Base-by-base conservation (phyloP, 306 rosid genomes). In the Sicyos edulis region DNA sequence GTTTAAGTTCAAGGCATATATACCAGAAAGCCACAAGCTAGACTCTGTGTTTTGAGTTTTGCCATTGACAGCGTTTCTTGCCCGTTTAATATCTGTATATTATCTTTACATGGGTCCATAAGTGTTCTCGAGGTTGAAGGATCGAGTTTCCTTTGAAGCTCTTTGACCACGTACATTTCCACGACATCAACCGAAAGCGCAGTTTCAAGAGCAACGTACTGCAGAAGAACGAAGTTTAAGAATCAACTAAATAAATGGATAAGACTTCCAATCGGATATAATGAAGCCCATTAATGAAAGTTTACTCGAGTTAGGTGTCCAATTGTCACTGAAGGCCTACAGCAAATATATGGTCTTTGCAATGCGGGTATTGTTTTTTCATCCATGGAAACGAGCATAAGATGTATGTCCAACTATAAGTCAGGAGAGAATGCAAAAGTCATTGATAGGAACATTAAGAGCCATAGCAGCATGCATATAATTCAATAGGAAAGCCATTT, bases 351-450 rank as follows among this genome's bases (percentile, higher is more conserved):
- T 51, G 89, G 86, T 72, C 78, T 68, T 72, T 77, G 75, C 83
- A 89, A 80, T 74, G 80, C 78, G 32, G 88, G 93, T 57, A 80
- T 71, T 32, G 54, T 82, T 82, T 82, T 82, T 77, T 86, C 85
- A 80, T 89, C 86, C 40, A 78, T 50, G 47, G 96, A 83, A 82
- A 85, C 83, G 76, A 91, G 84, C 85, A 69, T 74, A 76, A 91
- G 81, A 79, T 69, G 76, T 54, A 80, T 56, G 29, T 76, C 79
- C 73, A 80, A 50, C 97, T 88, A 89, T 78, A 74, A 82, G 19
- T 54, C 19, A 17, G 54, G 19, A 37, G n/a, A n/a, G n/a, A n/a
- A n/a, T n/a, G n/a, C n/a, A n/a, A n/a, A n/a, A n/a, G n/a, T n/a
- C n/a, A n/a, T n/a, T n/a, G n/a, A n/a, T 26, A 26, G n/a, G n/a